Conservation (phyloP, 1,139 yeast species). For the Dujonia santamariae region DNA sequence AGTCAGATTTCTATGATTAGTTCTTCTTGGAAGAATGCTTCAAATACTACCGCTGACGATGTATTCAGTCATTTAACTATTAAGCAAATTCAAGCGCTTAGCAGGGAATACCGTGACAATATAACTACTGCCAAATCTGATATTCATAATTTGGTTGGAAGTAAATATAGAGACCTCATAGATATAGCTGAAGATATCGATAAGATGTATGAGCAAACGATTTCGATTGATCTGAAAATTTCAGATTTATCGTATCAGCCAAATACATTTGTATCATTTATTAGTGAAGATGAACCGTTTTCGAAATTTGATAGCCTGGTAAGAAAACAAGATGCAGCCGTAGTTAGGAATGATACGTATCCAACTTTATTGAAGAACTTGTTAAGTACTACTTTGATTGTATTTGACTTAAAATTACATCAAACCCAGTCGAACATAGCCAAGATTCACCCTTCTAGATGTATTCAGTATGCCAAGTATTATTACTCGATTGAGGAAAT, state of each 20-base stretch:
- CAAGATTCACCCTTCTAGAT: constrained; percentile 24
- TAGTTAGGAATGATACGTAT: constrained; percentile 14
- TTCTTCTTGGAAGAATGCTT: constrained; percentile 5
- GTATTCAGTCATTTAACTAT: constrained; percentile 32
- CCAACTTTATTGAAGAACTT: constrained; percentile 25
- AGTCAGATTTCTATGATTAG: constrained; percentile 1
- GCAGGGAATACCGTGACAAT: constrained; percentile 25
- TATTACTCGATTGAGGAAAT: constrained; percentile 28
- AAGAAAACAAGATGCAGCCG: constrained; percentile 15
- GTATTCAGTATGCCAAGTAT: constrained; percentile 33
- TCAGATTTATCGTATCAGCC: constrained; percentile 33
- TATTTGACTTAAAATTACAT: constrained; percentile 21
- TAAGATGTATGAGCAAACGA: constrained; percentile 44
- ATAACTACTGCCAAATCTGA: constrained; percentile 30
- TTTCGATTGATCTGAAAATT: constrained; percentile 23
- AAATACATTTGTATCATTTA: constrained; percentile 28
- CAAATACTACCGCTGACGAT: constrained; percentile 27
- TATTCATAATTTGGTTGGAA: constrained; percentile 58
- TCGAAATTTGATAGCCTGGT: constrained; percentile 19
- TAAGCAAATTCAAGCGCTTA: constrained; percentile 32
- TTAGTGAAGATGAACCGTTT: constrained; percentile 15
- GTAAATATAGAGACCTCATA: constrained; percentile 63
- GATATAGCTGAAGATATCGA: constrained; percentile 68
- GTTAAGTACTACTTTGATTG: constrained; percentile 25
- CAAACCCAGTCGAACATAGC: constrained; percentile 8